Evolutionary conservation across 2,329 filamentous ascomycete species (phyloP).

Genomic region (Apiospora arundinis): DNA sequence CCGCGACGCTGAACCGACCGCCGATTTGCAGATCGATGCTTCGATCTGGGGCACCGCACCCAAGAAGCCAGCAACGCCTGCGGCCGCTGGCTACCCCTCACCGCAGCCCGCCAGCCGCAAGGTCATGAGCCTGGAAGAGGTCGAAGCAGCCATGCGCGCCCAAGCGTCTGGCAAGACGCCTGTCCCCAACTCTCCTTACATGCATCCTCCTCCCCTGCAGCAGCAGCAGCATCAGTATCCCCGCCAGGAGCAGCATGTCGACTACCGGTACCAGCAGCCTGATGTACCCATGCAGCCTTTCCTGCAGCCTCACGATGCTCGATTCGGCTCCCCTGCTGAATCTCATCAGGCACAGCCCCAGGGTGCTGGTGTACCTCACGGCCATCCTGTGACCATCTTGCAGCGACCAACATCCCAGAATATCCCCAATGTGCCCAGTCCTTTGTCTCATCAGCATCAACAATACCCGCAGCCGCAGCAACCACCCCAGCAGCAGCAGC

Average conservation of each 20-base stretch:
- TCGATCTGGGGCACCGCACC: slow-evolving; percentile 87
- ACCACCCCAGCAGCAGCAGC: slow-evolving; percentile 38
- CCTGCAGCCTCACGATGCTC: slow-evolving; percentile 33
- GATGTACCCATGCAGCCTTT: slow-evolving; percentile 35
- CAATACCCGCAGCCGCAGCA: not conserved
- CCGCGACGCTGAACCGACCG: slow-evolving; percentile 80
- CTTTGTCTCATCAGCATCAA: slow-evolving; percentile 43
- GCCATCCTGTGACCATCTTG: slow-evolving; percentile 60
- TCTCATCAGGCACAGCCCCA: slow-evolving; percentile 43
- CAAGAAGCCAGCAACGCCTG: slow-evolving; percentile 55
- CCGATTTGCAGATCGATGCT: slow-evolving; percentile 90
- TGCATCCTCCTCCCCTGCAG: slow-evolving; percentile 41
- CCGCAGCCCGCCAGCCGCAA: slow-evolving; percentile 60
- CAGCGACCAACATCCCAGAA: slow-evolving; percentile 58
- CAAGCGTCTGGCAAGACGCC: slow-evolving; percentile 57
- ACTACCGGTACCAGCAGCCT: slow-evolving; percentile 38
- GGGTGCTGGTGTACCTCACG: slow-evolving; percentile 44
- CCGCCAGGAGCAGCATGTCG: slow-evolving; percentile 35
- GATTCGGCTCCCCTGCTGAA: slow-evolving; percentile 26
- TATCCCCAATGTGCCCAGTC: slow-evolving; percentile 41
- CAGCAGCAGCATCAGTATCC: slow-evolving; percentile 35
- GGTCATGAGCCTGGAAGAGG: slow-evolving; percentile 95
- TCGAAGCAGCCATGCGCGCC: slow-evolving; percentile 88
- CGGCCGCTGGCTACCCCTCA: slow-evolving; percentile 20
- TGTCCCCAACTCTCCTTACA: slow-evolving; percentile 43